A percentile compares a stretch with the other conserved stretches of the same genome.
These are phyloP conservation scores for Ceraceosorus bombacis DNA, from an alignment of 1,284 basidiomycete species.

Conservation along the genomic window DNA sequence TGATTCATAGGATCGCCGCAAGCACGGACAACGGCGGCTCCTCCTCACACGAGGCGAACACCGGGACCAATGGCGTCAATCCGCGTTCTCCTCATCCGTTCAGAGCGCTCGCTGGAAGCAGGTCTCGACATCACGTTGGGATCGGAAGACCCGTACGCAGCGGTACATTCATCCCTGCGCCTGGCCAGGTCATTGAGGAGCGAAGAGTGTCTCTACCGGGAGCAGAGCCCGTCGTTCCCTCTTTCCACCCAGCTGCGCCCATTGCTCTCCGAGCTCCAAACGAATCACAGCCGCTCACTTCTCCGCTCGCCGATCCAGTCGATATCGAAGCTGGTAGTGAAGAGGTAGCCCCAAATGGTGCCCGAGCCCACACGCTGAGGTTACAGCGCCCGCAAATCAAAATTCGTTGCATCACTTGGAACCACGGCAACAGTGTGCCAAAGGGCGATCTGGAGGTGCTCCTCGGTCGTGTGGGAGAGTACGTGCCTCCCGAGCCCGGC, in stretches of 20 bases:
- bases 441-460: conserved; percentile 70
- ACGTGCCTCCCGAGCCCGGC: conserved; percentile 48
- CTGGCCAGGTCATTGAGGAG: background rate
- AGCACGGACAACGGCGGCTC: no score
- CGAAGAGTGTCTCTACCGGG: background rate
- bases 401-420: conserved; percentile 54
- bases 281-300: background rate
- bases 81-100: background rate
- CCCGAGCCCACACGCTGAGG: conserved; percentile 2
- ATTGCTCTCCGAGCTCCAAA: background rate
- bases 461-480: conserved; percentile 60
- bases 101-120: no score
- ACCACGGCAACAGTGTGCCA: conserved; percentile 51
- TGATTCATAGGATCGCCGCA: no score
- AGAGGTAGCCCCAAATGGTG: background rate
- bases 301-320: background rate
- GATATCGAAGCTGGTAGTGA: background rate
- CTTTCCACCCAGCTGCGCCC: background rate
- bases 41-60: background rate
- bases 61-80: background rate
- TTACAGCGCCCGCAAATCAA: conserved; percentile 48
- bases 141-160: no score
- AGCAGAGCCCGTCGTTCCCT: background rate
- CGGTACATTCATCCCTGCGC: background rate
- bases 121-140: no score